Base-by-base conservation (phyloP, 2,329 filamentous ascomycete species). In the Diplodia corticola region DNA sequence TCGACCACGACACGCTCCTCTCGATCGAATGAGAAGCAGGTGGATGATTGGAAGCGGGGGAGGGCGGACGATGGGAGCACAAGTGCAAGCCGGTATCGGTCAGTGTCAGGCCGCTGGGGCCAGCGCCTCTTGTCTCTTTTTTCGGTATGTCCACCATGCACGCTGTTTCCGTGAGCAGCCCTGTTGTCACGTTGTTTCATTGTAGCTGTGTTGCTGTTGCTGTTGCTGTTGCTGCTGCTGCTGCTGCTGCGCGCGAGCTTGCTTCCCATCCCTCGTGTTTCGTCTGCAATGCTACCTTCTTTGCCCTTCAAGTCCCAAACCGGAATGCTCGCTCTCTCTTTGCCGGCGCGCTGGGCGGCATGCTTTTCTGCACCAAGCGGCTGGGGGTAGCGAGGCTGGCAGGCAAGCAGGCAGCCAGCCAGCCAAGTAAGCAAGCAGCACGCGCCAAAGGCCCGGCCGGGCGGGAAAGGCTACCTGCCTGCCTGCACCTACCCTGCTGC, bases 231-330 rank as follows among this genome's bases (percentile, higher is more conserved):
- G n/a, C n/a, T 7, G 50, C 50, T n/a, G 17, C 51, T 5, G 20
- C 51, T 35, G 30, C 35, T 24, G n/a, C 7, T 10, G n/a, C 44
- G 35, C 53, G 33, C n/a, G 33, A 24, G 37, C 12, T 17, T 30
- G n/a, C n/a, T n/a, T n/a, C n/a, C n/a, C n/a, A n/a, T n/a, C n/a
- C 28, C 44, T 61, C 57, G 57, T 61, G 57, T 61, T 61, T 61
- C 57, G 57, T 24, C 57, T 61, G 57, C 57, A 61, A 61, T 59
- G 54, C 54, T 59, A 59, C 54, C 54, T 59, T 33, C 24, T n/a
- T n/a, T 33, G 6, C 15, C 22, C 6, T 15, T 44, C n/a, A n/a
- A n/a, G n/a, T 24, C 35, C 24, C 13, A 15, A 28, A 53, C 50
- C 17, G 24, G 9, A 20, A 24, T 20, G 28, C 33, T 50, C 22